Percentiles rank a stretch among this genome's conserved stretches.
These are phyloP conservation scores for Moesziomyces parantarcticus DNA, from an alignment of 1,284 basidiomycete species.

Conservation along the genomic window DNA sequence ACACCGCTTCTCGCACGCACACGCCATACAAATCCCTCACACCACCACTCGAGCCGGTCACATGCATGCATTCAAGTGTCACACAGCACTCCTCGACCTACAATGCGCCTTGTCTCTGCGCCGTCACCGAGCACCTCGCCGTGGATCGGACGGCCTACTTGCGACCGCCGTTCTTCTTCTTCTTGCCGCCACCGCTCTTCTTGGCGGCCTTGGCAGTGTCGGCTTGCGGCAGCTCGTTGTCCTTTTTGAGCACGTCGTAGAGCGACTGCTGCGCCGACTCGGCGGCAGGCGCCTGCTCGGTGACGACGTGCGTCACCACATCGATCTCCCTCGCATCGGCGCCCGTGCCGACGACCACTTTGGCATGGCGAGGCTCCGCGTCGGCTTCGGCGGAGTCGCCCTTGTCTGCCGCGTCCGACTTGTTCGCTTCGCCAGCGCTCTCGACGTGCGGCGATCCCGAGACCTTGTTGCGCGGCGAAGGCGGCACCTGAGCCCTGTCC, in stretches of 20 bases:
- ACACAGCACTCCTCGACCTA: too few relatives aligned
- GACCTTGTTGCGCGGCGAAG: slow-evolving; percentile 26
- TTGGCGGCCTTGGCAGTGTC: slow-evolving; percentile 3
- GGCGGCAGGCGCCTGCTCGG: slow-evolving; percentile 12
- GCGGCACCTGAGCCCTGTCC: slow-evolving; percentile 8
- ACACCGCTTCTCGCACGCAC: too few relatives aligned
- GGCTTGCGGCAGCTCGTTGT: slow-evolving; percentile 28
- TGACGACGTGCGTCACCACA: slow-evolving; percentile 36
- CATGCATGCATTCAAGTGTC: too few relatives aligned
- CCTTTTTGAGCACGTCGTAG: slow-evolving; percentile 47
- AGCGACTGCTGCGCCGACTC: slow-evolving; percentile 27
- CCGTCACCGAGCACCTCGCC: too few relatives aligned
- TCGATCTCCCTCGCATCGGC: slow-evolving; percentile 41
- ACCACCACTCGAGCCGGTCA: too few relatives aligned
- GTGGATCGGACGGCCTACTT: too few relatives aligned
- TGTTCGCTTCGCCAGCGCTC: not conserved
- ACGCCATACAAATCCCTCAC: too few relatives aligned
- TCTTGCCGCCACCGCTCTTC: slow-evolving; percentile 27
- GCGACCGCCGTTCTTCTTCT: slow-evolving; percentile 24
- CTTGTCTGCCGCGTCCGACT: slow-evolving; percentile 3
- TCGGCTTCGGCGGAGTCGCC: slow-evolving; percentile 9
- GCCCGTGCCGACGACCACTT: slow-evolving; percentile 31
- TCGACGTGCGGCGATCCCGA: slow-evolving; percentile 25
- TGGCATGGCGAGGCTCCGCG: slow-evolving; percentile 28
- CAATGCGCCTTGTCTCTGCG: too few relatives aligned